phyloP scores from a whole-genome alignment of 768 basidiomycete species.

The Leccinellum albellum region DNA sequence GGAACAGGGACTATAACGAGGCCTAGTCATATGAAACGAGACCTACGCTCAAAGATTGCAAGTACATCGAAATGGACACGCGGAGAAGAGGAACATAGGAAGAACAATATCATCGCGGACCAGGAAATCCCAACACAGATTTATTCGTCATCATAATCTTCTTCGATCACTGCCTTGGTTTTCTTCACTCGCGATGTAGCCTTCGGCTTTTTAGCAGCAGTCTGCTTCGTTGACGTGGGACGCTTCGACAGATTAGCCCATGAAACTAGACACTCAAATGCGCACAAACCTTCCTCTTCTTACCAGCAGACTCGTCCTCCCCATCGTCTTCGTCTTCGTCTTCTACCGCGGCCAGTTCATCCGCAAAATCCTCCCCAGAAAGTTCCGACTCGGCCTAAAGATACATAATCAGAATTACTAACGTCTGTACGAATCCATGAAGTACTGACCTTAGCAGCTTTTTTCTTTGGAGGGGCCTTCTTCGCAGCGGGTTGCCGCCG shows the following conservation, averaged over 20 bases:
- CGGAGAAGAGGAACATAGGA: not conserved
- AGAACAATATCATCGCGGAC: constrained; percentile 4
- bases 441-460: constrained; percentile 35
- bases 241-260: constrained; percentile 31
- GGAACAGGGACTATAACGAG: not conserved
- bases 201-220: constrained; percentile 38
- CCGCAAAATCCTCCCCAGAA: constrained; percentile 46
- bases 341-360: constrained; percentile 42
- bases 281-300: constrained; percentile 67
- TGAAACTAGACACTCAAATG: not conserved
- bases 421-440: not conserved
- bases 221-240: constrained; percentile 41
- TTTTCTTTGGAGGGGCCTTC: constrained; percentile 47
- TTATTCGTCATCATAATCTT: constrained; percentile 35
- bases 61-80: constrained; percentile 7
- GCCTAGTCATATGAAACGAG: constrained; percentile 5
- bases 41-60: constrained; percentile 2
- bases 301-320: constrained; percentile 37
- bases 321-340: constrained; percentile 45
- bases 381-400: constrained; percentile 34
- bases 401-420: not conserved
- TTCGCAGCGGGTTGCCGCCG: constrained; percentile 45
- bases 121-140: not conserved
- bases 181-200: constrained; percentile 33
- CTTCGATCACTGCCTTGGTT: constrained; percentile 47